Evolutionary conservation across 2,329 filamentous ascomycete species (phyloP).

Genomic region (Exserohilum rostratum): DNA sequence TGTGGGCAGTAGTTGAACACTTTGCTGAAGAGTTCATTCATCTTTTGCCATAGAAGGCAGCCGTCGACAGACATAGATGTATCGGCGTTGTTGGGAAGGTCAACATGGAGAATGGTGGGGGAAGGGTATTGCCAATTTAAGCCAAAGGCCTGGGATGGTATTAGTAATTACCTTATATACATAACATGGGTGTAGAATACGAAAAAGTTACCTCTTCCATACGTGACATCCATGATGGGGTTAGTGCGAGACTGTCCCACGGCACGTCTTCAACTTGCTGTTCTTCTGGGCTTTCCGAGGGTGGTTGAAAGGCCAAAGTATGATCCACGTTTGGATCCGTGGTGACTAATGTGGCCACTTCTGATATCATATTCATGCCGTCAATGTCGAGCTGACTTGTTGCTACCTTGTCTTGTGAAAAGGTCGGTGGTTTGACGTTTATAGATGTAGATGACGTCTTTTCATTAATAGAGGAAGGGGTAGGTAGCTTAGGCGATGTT

Average conservation of each 20-base stretch:
- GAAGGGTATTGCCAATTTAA: constrained; percentile 37
- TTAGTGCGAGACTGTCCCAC: constrained; percentile 24
- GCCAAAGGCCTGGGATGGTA: constrained; percentile 33
- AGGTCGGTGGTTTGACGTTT: constrained; percentile 11
- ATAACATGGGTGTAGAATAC: not conserved
- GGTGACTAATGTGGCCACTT: constrained; percentile 4
- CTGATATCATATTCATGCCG: constrained; percentile 39
- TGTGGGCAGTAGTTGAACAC: constrained; percentile 26
- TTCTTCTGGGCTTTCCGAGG: constrained; percentile 20
- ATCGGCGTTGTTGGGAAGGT: constrained; percentile 16
- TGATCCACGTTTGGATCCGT: constrained; percentile 15
- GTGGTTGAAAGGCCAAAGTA: constrained; percentile 21
- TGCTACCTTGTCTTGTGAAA: constrained; percentile 6
- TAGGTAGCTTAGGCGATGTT: constrained; percentile 26
- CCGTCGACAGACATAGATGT: constrained; percentile 11
- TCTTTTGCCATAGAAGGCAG: constrained; percentile 38
- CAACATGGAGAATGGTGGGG: constrained; percentile 39
- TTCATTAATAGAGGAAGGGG: constrained; percentile 21
- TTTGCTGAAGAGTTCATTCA: constrained; percentile 40
- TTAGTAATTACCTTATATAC: not conserved
- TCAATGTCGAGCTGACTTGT: constrained; percentile 35
- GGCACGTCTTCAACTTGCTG: constrained; percentile 15
- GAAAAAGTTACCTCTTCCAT: constrained; percentile 30
- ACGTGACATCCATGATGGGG: constrained; percentile 37
- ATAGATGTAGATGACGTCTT: constrained; percentile 23